Percentiles rank a stretch among this genome's conserved stretches.
Conservation (phyloP, 257 asterid genomes). For the Solanum clarkiae region DNA sequence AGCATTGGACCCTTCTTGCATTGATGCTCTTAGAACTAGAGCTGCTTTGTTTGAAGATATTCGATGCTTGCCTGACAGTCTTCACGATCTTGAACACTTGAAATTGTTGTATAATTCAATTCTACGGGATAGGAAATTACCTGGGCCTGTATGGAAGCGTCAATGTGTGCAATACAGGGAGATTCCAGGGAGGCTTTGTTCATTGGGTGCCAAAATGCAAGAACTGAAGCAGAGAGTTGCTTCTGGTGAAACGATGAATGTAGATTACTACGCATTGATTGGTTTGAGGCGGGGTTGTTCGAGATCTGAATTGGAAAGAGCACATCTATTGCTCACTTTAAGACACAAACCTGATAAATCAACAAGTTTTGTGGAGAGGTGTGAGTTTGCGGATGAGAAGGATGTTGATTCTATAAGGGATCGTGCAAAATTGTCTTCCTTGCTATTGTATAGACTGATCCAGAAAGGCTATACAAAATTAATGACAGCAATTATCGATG, state of each 20-base stretch:
- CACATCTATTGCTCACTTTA: conserved; percentile 48
- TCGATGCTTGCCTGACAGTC: conserved; percentile 57
- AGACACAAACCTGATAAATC: conserved; percentile 73
- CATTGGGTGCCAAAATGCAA: conserved; percentile 55
- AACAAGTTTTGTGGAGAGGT: conserved; percentile 42
- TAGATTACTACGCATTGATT: conserved; percentile 52
- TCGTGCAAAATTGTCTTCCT: conserved; percentile 46
- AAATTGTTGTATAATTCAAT: conserved; percentile 59
- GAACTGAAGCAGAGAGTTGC: conserved; percentile 58
- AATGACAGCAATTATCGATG: conserved; percentile 33
- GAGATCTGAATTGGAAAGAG: conserved; percentile 54
- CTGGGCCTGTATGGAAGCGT: conserved; percentile 65
- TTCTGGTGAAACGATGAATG: conserved; percentile 50
- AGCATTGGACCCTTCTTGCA: conserved; percentile 59
- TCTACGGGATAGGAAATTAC: conserved; percentile 48
- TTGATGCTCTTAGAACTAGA: conserved; percentile 54
- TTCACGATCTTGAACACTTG: conserved; percentile 71
- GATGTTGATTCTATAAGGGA: conserved; percentile 56
- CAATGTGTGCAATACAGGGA: conserved; percentile 53
- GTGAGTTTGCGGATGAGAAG: conserved; percentile 52
- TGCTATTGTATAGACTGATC: conserved; percentile 59
- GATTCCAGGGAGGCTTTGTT: conserved; percentile 64
- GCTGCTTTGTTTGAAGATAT: conserved; percentile 55
- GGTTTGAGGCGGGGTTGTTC: conserved; percentile 68
- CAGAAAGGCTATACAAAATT: conserved; percentile 53